These are phyloP conservation scores for Ogataea paraovalis DNA, from an alignment of 805 yeast genomes.

Conservation along the genomic window DNA sequence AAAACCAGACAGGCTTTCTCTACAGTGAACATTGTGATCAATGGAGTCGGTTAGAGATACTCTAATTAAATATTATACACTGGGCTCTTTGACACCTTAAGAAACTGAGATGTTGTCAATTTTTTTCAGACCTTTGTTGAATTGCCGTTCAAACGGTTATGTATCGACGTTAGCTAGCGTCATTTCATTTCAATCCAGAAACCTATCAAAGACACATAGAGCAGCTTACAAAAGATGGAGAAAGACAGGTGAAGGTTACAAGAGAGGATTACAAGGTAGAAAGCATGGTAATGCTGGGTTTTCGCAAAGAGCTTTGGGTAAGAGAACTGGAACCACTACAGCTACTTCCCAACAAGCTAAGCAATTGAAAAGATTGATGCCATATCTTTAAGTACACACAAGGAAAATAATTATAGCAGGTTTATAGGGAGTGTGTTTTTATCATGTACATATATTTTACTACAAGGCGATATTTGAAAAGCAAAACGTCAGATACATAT, in stretches of 20 bases:
- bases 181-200: conserved; percentile 18
- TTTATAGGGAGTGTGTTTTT: too few species aligned
- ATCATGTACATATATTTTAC: neutral
- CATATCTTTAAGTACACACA: too few species aligned
- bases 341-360: conserved; percentile 55
- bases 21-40: too few species aligned
- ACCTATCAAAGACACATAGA: conserved; percentile 70
- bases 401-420: too few species aligned
- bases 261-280: conserved; percentile 77
- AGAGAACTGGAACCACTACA: conserved; percentile 54
- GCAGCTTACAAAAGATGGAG: conserved; percentile 87
- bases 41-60: too few species aligned
- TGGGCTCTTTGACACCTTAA: too few species aligned
- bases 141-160: conserved; percentile 4
- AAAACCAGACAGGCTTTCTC: too few species aligned
- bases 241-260: conserved; percentile 64
- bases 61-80: too few species aligned
- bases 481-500: too few species aligned
- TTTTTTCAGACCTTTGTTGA: conserved; percentile 15
- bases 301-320: conserved; percentile 56
- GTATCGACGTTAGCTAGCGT: conserved; percentile 3
- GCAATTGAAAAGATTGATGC: conserved; percentile 54
- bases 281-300: conserved; percentile 93
- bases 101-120: conserved; percentile 9
- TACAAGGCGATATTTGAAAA: neutral